These are phyloP conservation scores for Lactarius evosmus DNA, from an alignment of 768 basidiomycete species.

Conservation along the genomic window DNA sequence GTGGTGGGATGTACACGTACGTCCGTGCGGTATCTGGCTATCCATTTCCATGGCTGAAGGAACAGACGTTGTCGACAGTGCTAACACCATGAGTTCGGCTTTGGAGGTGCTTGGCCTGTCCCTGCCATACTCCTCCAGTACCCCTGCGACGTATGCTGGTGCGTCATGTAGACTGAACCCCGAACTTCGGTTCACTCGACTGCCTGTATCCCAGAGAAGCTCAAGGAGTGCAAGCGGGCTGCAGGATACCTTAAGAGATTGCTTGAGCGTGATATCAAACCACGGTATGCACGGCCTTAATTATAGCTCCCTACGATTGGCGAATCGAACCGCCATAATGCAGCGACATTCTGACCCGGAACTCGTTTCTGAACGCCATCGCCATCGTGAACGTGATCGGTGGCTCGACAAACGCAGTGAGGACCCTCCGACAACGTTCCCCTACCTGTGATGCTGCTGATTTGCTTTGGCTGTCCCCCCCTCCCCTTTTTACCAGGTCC, in stretches of 20 bases:
- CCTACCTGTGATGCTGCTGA: neutral
- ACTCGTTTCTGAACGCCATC: conserved; percentile 82
- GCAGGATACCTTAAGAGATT: conserved; percentile 73
- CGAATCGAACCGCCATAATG: neutral
- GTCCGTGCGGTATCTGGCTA: conserved; percentile 27
- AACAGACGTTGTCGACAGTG: conserved; percentile 38
- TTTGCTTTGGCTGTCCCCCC: neutral
- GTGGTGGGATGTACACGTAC: conserved; percentile 86
- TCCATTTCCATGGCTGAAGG: neutral
- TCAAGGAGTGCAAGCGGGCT: conserved; percentile 76
- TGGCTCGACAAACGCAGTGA: conserved; percentile 83
- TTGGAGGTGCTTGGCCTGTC: conserved; percentile 85
- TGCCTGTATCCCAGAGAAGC: conserved; percentile 53
- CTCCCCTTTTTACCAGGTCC: conserved; percentile 45
- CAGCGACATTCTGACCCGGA: conserved; percentile 63
- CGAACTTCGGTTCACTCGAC: neutral
- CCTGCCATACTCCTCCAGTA: conserved; percentile 77
- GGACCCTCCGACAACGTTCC: neutral
- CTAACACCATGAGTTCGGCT: conserved; percentile 86
- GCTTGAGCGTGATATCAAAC: conserved; percentile 77
- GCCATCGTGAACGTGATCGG: conserved; percentile 75
- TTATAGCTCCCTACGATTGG: neutral
- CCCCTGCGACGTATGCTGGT: conserved; percentile 72
- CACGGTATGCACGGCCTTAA: conserved; percentile 44
- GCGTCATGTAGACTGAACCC: conserved; percentile 3